Evolutionary conservation across 2,329 filamentous ascomycete genomes (phyloP).

Genomic region (Colletotrichum scovillei): DNA sequence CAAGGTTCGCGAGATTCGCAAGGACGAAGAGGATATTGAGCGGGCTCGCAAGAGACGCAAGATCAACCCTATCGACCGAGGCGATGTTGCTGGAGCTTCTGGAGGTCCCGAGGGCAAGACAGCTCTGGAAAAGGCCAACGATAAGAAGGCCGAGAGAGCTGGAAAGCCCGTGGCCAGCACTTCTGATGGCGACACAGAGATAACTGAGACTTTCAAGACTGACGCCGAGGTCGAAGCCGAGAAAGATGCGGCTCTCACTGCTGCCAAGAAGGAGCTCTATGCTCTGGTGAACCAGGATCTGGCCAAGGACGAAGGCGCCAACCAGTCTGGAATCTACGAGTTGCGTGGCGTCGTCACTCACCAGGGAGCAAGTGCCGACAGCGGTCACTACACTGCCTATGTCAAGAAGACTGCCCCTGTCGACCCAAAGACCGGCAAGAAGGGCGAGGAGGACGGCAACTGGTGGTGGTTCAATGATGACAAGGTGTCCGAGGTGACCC

Average conservation of each 20-base stretch:
- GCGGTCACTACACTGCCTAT: slow-evolving; percentile 97
- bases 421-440: slow-evolving; percentile 81
- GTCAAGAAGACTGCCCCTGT: slow-evolving; percentile 88
- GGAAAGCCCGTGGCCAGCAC: slow-evolving; percentile 44
- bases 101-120: slow-evolving; percentile 62
- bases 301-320: slow-evolving; percentile 81
- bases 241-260: slow-evolving; percentile 77
- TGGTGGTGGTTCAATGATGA: slow-evolving; percentile 99
- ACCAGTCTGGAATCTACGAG: slow-evolving; percentile 96
- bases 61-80: slow-evolving; percentile 62
- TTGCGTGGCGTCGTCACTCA: slow-evolving; percentile 94
- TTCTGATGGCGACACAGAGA: slow-evolving; percentile 77
- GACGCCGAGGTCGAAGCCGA: slow-evolving; percentile 94
- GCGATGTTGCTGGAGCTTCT: slow-evolving; percentile 55
- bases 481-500: slow-evolving; percentile 90
- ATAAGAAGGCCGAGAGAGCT: slow-evolving; percentile 51
- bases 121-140: slow-evolving; percentile 58
- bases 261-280: slow-evolving; percentile 89
- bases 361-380: slow-evolving; percentile 95
- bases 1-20: slow-evolving; percentile 93
- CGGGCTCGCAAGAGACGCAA: slow-evolving; percentile 93
- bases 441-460: slow-evolving; percentile 85
- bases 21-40: slow-evolving; percentile 94
- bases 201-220: slow-evolving; percentile 85
- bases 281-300: slow-evolving; percentile 81